A percentile compares a stretch with the other conserved stretches of the same genome.
These are phyloP conservation scores for Graphiopsis chlorocephala DNA, from an alignment of 2,329 filamentous ascomycete species.

Conservation along the genomic window DNA sequence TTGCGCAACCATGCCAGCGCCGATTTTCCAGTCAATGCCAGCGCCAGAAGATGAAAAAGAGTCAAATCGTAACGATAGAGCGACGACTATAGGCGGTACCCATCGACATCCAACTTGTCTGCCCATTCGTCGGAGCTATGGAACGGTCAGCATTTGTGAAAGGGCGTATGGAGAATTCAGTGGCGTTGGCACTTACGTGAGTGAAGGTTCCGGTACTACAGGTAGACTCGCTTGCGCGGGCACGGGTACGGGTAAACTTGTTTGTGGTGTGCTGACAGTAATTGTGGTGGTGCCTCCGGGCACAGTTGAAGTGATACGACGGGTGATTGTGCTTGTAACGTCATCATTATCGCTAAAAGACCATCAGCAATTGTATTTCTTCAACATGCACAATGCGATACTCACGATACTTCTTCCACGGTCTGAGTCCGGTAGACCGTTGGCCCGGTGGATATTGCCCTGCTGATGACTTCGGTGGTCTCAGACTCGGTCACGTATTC, in stretches of 20 bases:
- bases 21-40: not conserved
- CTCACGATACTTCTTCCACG: conserved; percentile 29
- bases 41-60: not conserved
- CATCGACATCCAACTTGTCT: conserved; percentile 13
- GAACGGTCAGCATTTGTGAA: not conserved
- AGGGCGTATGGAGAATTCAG: not conserved
- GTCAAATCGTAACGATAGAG: not conserved
- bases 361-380: not conserved
- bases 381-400: not conserved
- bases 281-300: conserved; percentile 23
- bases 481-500: conserved; percentile 39
- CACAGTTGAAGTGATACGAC: conserved; percentile 19
- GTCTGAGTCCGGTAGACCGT: conserved; percentile 33
- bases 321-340: conserved; percentile 22
- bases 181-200: conserved; percentile 17
- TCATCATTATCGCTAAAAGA: not conserved
- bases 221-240: not conserved
- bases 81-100: not conserved
- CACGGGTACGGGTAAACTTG: not conserved
- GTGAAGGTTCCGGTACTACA: conserved; percentile 9
- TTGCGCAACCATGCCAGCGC: not conserved
- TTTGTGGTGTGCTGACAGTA: conserved; percentile 16
- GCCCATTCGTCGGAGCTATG: conserved; percentile 17
- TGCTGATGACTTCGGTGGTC: conserved; percentile 23
- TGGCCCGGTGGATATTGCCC: conserved; percentile 22